These are phyloP conservation scores for Beauveria asiatica DNA, from an alignment of 2,329 filamentous ascomycete genomes.

Conservation along the genomic window DNA sequence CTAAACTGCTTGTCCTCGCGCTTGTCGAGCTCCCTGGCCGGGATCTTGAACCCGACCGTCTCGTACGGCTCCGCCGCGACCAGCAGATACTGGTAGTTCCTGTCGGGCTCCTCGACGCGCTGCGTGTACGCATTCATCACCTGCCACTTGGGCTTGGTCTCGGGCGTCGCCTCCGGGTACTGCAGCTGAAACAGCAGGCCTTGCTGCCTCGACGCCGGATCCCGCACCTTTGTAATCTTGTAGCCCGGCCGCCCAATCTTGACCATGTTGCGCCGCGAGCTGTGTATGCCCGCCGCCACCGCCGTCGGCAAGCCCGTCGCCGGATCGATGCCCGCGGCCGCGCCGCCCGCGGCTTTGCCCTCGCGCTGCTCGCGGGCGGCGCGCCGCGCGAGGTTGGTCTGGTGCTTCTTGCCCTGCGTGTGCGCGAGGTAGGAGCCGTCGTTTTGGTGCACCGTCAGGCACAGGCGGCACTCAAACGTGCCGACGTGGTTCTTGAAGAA, in stretches of 20 bases:
- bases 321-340: slow-evolving; percentile 40
- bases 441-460: slow-evolving; percentile 96
- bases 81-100: slow-evolving; percentile 87
- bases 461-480: slow-evolving; percentile 94
- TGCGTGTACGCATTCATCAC: slow-evolving; percentile 99
- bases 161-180: slow-evolving; percentile 79
- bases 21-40: slow-evolving; percentile 85
- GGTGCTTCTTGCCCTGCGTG: slow-evolving; percentile 97
- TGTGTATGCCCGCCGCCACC: slow-evolving; percentile 60
- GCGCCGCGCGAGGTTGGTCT: slow-evolving; percentile 92
- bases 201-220: slow-evolving; percentile 79
- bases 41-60: slow-evolving; percentile 93
- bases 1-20: slow-evolving; percentile 82
- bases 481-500: slow-evolving; percentile 99
- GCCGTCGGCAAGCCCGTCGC: slow-evolving; percentile 64
- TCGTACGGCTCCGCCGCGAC: slow-evolving; percentile 97
- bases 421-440: slow-evolving; percentile 98
- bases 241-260: slow-evolving; percentile 96
- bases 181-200: slow-evolving; percentile 93
- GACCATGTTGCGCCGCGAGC: slow-evolving; percentile 71
- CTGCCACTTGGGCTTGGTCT: slow-evolving; percentile 71
- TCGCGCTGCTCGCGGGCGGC: slow-evolving; percentile 94
- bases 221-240: slow-evolving; percentile 93
- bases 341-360: slow-evolving; percentile 50
- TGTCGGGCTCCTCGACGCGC: slow-evolving; percentile 88